Evolutionary conservation across 75 land plant species (phyloP).

Genomic region (Picea glauca): DNA sequence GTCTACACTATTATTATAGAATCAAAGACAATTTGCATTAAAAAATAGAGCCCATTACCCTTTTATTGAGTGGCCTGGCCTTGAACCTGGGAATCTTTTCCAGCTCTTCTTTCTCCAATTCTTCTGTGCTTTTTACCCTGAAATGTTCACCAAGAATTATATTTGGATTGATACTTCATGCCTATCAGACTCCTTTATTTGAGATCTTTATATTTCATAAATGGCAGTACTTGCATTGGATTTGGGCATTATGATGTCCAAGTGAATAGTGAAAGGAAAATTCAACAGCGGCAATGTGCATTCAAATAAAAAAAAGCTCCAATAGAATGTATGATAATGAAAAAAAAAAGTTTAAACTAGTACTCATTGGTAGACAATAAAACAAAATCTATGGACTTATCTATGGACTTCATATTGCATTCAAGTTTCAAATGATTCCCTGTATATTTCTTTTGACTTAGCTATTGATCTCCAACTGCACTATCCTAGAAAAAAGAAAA

Average conservation of each 20-base stretch:
- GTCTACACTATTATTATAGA: no score
- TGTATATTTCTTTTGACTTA: background rate
- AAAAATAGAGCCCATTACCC: slow-evolving; percentile 32
- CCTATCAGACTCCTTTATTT: background rate
- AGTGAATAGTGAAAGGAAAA: background rate
- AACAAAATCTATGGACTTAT: no score
- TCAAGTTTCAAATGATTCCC: no score
- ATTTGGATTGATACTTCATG: slow-evolving; percentile 4
- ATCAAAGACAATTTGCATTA: background rate
- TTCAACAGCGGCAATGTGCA: background rate
- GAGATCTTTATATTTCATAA: background rate
- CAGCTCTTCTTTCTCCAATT: slow-evolving; percentile 86
- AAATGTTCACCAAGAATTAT: background rate
- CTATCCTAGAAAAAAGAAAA: background rate
- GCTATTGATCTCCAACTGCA: background rate
- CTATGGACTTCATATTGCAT: no score
- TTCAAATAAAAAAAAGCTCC: background rate
- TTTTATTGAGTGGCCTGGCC: slow-evolving; percentile 92
- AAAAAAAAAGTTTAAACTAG: no score
- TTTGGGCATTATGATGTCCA: background rate
- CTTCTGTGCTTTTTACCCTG: slow-evolving; percentile 75
- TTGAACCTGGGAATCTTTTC: slow-evolving; percentile 84
- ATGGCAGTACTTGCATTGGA: background rate
- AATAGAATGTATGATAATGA: no score
- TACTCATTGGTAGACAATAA: no score